Conservation (phyloP, 2,329 filamentous ascomycete species). For the Fusarium abutilonis region DNA sequence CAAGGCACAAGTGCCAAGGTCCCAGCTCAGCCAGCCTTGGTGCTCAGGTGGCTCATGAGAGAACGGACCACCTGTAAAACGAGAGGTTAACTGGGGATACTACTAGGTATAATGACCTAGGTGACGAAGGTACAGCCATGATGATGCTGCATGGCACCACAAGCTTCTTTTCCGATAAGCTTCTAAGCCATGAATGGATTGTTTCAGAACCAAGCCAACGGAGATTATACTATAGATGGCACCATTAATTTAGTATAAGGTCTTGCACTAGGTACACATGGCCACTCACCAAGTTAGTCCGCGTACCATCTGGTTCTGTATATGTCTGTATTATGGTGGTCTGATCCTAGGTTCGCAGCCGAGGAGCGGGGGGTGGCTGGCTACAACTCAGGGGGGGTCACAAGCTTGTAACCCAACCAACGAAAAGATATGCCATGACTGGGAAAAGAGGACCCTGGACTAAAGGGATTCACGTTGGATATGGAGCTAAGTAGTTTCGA, state of each 20-base stretch:
- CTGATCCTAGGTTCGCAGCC: slow-evolving; percentile 45
- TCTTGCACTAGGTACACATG: slow-evolving; percentile 20
- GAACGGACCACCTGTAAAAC: slow-evolving; percentile 22
- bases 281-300: slow-evolving; percentile 22
- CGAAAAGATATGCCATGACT: slow-evolving; percentile 33
- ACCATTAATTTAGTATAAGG: slow-evolving; percentile 29
- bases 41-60: slow-evolving; percentile 17
- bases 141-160: slow-evolving; percentile 41
- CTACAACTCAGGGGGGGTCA: slow-evolving; percentile 36
- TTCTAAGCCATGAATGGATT: slow-evolving; percentile 11
- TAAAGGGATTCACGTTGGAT: slow-evolving; percentile 28
- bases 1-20: slow-evolving; percentile 27
- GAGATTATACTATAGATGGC: slow-evolving; percentile 27
- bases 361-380: slow-evolving; percentile 45
- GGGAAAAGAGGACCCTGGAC: slow-evolving; percentile 34
- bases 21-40: slow-evolving; percentile 20
- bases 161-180: slow-evolving; percentile 9
- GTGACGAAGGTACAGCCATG: slow-evolving; percentile 14
- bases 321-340: slow-evolving; percentile 41
- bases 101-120: slow-evolving; percentile 16
- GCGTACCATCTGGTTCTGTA: slow-evolving; percentile 22
- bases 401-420: slow-evolving; percentile 27
- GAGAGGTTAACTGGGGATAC: slow-evolving; percentile 18
- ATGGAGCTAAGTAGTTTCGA: slow-evolving; percentile 32
- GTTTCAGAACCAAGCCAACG: slow-evolving; percentile 22